Evolutionary conservation across 1,284 basidiomycete species (phyloP).

Genomic region (Tetrapyrgos nigripes): DNA sequence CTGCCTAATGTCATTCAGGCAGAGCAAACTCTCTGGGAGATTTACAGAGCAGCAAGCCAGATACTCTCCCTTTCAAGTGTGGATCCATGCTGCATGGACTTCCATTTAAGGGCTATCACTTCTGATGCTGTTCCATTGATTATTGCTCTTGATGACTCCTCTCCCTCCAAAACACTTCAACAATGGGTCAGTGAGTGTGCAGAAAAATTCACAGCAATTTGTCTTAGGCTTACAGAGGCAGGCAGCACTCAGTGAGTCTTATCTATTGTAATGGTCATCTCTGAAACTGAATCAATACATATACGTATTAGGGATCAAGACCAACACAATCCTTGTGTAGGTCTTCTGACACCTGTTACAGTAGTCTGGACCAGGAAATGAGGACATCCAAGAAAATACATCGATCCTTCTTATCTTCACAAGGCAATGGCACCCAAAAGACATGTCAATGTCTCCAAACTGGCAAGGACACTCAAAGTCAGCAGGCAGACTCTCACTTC

Average conservation of each 20-base stretch:
- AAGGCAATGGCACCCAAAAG: constrained; percentile 8
- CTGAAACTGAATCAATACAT: too few species aligned
- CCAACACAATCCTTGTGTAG: constrained; percentile 1
- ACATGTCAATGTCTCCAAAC: not conserved
- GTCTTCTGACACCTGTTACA: constrained; percentile 10
- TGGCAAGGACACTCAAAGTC: not conserved
- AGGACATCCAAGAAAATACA: constrained; percentile 7
- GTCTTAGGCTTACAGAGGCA: constrained; percentile 4
- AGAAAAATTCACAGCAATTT: constrained; percentile 1
- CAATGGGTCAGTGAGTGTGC: constrained; percentile 13
- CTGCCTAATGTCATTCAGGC: too few species aligned
- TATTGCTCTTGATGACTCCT: too few species aligned
- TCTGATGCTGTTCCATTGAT: too few species aligned
- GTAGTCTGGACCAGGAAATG: constrained; percentile 5
- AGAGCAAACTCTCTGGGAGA: too few species aligned
- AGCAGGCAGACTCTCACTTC: not conserved
- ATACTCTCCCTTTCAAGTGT: too few species aligned
- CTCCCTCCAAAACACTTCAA: too few species aligned
- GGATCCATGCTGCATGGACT: too few species aligned
- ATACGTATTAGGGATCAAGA: too few species aligned
- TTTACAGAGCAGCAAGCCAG: too few species aligned
- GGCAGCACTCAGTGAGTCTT: not conserved
- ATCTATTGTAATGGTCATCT: not conserved
- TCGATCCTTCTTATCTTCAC: not conserved
- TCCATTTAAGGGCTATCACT: too few species aligned